Base-by-base conservation (phyloP, 106 monocot species). In the Chionographis japonica region DNA sequence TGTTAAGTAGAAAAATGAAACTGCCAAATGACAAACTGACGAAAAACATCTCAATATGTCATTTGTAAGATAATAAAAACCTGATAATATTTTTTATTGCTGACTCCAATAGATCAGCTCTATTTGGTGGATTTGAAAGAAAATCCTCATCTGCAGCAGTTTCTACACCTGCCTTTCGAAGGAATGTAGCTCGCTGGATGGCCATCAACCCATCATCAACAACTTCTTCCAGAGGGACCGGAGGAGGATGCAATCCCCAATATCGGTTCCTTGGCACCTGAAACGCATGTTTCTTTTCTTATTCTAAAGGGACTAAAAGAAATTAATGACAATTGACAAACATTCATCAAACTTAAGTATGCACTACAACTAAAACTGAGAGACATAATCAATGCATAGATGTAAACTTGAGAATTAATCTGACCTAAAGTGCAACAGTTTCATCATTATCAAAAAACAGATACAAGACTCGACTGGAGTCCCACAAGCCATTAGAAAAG, bases 231-330 rank as follows among this genome's bases (percentile, higher is more conserved):
- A 98, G 93, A 54, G 92, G 90, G 37, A 81, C 83, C 18, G 93
- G 98, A 63, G 98, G 98, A 78, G 98, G 85, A 75, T 98, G 98
- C 67, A 98, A 84, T 66, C 87, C 93, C 98, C 93, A 98, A 56
- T 98, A 98, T 4, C 93, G 87, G 57, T 98, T 93, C 62, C 93
- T 85, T 39, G 98, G 93, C 8, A 87, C 90, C 93, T 92, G 74
- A 67, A 75, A 72, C 36, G 77, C 12, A 39, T 10, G 27, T 27
- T 27, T 27, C 27, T 27, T 20, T 17, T 8, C 6, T 40, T 18
- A 9, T 62, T 15, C 16, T n/a, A 57, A 3, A 55, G 6, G 36
- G 3, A 40, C 55, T 12, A 10, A 12, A 6, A 46, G 46, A 46
- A 46, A 46, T 46, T 46, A 46, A 46, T 10, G 8, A 46, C 46